Conservation (phyloP, 2,329 filamentous ascomycete species). For the Fusarium chlamydosporum region DNA sequence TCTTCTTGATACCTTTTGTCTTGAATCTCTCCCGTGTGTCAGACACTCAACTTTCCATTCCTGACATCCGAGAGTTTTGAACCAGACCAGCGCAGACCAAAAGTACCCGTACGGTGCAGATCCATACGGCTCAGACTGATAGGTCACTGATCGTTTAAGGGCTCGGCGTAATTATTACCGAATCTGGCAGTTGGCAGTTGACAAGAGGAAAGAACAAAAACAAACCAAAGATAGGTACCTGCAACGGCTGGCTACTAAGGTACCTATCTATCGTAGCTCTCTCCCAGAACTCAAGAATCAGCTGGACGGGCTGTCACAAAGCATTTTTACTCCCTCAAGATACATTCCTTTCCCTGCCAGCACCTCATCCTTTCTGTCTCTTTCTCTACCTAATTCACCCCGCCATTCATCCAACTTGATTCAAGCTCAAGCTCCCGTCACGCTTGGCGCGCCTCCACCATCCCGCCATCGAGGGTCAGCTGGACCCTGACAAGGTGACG, state of each 20-base stretch:
- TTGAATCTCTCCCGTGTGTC: background rate
- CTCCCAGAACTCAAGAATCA: constrained; percentile 9
- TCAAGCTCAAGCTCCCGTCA: constrained; percentile 33
- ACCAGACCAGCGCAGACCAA: background rate
- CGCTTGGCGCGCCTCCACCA: constrained; percentile 41
- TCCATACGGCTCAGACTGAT: constrained; percentile 1
- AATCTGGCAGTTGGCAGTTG: constrained; percentile 30
- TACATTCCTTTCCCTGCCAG: background rate
- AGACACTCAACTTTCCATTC: background rate
- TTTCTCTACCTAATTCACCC: constrained; percentile 27
- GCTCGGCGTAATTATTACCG: constrained; percentile 37
- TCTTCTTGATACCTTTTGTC: background rate
- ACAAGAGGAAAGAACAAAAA: constrained; percentile 25
- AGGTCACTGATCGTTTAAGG: constrained; percentile 15
- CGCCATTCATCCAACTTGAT: constrained; percentile 32
- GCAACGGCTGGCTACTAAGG: background rate
- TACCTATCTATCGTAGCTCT: background rate
- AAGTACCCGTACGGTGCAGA: background rate
- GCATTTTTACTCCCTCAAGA: background rate
- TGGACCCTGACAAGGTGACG: constrained; percentile 46
- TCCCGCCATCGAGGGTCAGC: constrained; percentile 40
- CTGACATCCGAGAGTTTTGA: background rate
- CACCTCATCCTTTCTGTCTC: background rate
- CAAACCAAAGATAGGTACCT: constrained; percentile 23
- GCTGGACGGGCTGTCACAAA: constrained; percentile 1